Conservation (phyloP, 768 basidiomycete species). For the Boletus pseudopeckii region DNA sequence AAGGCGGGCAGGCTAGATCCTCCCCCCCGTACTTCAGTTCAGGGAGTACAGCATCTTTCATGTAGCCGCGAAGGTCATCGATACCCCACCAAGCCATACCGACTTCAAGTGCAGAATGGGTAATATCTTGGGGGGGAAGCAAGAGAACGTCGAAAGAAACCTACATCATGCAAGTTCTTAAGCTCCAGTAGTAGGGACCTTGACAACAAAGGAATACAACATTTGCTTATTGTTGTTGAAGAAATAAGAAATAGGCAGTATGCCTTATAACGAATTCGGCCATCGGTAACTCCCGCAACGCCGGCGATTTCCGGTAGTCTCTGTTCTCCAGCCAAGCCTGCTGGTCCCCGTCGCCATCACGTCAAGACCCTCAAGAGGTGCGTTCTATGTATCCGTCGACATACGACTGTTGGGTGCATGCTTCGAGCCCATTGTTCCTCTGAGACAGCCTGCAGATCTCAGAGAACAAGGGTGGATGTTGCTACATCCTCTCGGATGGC, state of each 20-base stretch:
- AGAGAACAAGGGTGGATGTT: slow-evolving; percentile 24
- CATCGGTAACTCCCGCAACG: slow-evolving; percentile 25
- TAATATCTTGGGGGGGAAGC: background rate
- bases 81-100: slow-evolving; percentile 29
- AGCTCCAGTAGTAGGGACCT: slow-evolving; percentile 5
- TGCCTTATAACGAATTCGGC: slow-evolving; percentile 7
- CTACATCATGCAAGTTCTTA: slow-evolving; percentile 13
- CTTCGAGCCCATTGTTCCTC: background rate
- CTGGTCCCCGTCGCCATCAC: slow-evolving; percentile 9
- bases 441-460: slow-evolving; percentile 5
- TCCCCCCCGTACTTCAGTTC: slow-evolving; percentile 28
- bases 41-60: slow-evolving; percentile 33
- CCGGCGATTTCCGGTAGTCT: slow-evolving; percentile 20
- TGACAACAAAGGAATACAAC: slow-evolving; percentile 20
- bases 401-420: background rate
- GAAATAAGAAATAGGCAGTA: background rate
- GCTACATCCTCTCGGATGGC: slow-evolving; percentile 15
- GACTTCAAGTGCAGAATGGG: background rate
- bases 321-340: slow-evolving; percentile 1
- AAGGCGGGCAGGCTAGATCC: slow-evolving; percentile 17
- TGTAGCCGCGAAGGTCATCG: slow-evolving; percentile 34
- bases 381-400: slow-evolving; percentile 13
- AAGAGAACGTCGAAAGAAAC: background rate
- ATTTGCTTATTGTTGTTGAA: slow-evolving; percentile 22
- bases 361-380: slow-evolving; percentile 29